phyloP scores from a whole-genome alignment of 1,284 basidiomycete species.

The Schizophyllum commune region DNA sequence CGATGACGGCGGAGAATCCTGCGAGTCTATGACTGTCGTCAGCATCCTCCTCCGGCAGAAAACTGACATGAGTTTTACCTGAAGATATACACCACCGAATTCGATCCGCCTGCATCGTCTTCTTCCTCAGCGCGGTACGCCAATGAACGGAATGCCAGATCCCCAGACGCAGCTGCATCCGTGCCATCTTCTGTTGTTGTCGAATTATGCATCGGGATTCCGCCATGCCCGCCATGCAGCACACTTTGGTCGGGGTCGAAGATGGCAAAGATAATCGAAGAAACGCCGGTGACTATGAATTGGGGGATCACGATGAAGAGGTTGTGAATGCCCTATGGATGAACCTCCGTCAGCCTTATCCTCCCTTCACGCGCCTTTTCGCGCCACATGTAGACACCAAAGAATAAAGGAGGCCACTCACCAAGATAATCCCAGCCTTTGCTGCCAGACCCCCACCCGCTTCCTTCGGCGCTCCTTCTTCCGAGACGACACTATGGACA shows the following conservation, averaged over 20 bases:
- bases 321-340: constrained; percentile 78
- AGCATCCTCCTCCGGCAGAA: background rate
- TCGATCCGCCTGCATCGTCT: constrained; percentile 28
- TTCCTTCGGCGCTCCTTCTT: background rate
- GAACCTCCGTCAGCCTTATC: too few species aligned
- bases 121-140: constrained; percentile 9
- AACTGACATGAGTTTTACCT: constrained; percentile 36
- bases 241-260: constrained; percentile 51
- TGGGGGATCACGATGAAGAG: constrained; percentile 79
- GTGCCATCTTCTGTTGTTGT: constrained; percentile 10
- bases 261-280: constrained; percentile 53
- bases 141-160: background rate
- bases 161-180: constrained; percentile 1
- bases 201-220: constrained; percentile 21
- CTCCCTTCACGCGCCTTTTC: background rate
- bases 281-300: constrained; percentile 61
- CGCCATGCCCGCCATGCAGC: constrained; percentile 29
- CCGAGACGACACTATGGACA: constrained; percentile 11
- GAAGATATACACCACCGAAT: constrained; percentile 75
- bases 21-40: constrained; percentile 40
- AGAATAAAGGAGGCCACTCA: constrained; percentile 26
- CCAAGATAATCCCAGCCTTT: constrained; percentile 87
- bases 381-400: too few species aligned
- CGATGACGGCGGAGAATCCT: constrained; percentile 63
- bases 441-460: constrained; percentile 43